A percentile compares a stretch with the other conserved stretches of the same genome.
These are phyloP conservation scores for Brasilioporus rufonigricans DNA, from an alignment of 768 basidiomycete genomes.

Conservation along the genomic window DNA sequence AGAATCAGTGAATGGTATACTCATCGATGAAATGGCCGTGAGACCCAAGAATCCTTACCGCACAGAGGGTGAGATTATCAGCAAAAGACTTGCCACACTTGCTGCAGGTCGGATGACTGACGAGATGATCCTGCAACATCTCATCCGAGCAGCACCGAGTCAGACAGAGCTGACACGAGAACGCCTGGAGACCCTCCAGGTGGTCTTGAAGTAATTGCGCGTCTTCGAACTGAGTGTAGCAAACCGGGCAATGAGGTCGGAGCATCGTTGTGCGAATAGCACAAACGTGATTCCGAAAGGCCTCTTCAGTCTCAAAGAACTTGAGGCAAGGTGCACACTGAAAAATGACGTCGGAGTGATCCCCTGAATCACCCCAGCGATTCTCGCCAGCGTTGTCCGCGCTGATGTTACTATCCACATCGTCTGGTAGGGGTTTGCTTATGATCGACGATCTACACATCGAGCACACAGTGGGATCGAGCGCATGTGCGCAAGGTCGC, in stretches of 20 bases:
- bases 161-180: slow-evolving; percentile 22
- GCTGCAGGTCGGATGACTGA: slow-evolving; percentile 23
- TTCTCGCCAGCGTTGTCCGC: background rate
- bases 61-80: slow-evolving; percentile 19
- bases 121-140: slow-evolving; percentile 26
- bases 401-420: background rate
- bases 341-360: background rate
- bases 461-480: slow-evolving; percentile 1
- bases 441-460: slow-evolving; percentile 7
- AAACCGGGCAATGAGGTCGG: slow-evolving; percentile 20
- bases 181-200: slow-evolving; percentile 6
- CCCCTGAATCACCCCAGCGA: background rate
- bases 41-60: slow-evolving; percentile 11
- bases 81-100: slow-evolving; percentile 21
- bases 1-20: background rate
- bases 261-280: slow-evolving; percentile 2
- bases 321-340: slow-evolving; percentile 16
- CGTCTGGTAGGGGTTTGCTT: background rate
- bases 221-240: slow-evolving; percentile 26
- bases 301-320: slow-evolving; percentile 14
- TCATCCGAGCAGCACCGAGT: slow-evolving; percentile 22
- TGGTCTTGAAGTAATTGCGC: slow-evolving; percentile 15
- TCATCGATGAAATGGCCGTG: background rate
- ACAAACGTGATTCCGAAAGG: slow-evolving; percentile 15
- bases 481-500: background rate